Evolutionary conservation across 2,329 filamentous ascomycete genomes (phyloP), one percentile per base, ranked within the genome.

Genomic region (Ramularia endophylla): DNA sequence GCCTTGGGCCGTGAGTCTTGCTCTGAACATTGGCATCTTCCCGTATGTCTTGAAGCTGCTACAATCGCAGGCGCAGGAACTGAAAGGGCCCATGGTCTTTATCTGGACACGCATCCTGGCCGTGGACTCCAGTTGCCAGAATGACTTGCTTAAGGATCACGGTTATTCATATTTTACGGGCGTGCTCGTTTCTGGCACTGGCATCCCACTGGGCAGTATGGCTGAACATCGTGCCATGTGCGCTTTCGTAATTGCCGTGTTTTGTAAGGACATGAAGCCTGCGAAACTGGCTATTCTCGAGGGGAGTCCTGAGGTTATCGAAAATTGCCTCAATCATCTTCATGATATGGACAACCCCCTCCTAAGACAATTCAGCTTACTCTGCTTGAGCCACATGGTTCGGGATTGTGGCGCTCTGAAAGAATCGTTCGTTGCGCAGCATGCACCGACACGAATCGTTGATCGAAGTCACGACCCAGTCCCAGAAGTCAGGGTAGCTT

Each of bases 171-270:
- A 98, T 67, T 98, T 98, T 63, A 88, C 92, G 38, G 83, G 83
- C 48, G 95, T 97, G 39, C 75, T 97, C 50, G 90, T 89, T 57
- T 87, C 89, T 12, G 51, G 52, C n/a, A 52, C 50, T 55, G 67
- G 80, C 2, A 82, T 97, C 36, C 87, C 88, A 0, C 84, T 95
- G 16, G 81, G 84, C 25, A 94, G 95, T 59, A 82, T 82, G 40
- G 87, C 88, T 53, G 92, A 97, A 66, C 92, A 98, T 69, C 87
- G 94, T 59, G 92, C 92, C 31, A 98, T 98, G 92, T 97, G 92
- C 62, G 89, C 92, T 2, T 98, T 98, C 61, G 95, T 98, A 47
- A 79, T 97, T 30, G 85, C 90, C 18, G 94, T 95, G 77, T 87
- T 98, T 49, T 98, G 92, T 77, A 94, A 92, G 61, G 85, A 85